Evolutionary conservation across 768 basidiomycete genomes (phyloP).

Genomic region (Leucogyrophana mollusca): DNA sequence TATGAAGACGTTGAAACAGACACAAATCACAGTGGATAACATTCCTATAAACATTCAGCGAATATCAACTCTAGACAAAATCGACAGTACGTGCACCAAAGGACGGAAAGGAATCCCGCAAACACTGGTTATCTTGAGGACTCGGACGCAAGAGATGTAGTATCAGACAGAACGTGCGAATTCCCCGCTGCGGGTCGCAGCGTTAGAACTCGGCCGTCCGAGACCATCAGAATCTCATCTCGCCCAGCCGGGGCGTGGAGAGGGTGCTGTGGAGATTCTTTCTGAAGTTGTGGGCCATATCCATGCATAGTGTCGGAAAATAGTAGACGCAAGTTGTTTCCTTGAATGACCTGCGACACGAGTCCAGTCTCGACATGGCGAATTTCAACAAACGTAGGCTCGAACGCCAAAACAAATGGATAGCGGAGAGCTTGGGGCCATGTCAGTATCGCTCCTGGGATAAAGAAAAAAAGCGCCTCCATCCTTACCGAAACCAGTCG

Average conservation of each 20-base stretch:
- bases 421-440: constrained; percentile 77
- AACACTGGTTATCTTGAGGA: constrained; percentile 16
- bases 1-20: constrained; percentile 15
- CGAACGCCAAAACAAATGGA: constrained; percentile 96
- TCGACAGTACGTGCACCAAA: background rate
- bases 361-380: constrained; percentile 91
- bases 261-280: constrained; percentile 41
- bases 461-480: no score
- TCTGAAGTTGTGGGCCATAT: constrained; percentile 22
- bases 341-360: constrained; percentile 93
- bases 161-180: constrained; percentile 8
- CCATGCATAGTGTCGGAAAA: constrained; percentile 80
- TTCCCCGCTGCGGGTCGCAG: constrained; percentile 48
- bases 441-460: background rate
- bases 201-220: constrained; percentile 81
- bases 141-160: constrained; percentile 11
- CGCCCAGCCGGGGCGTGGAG: constrained; percentile 54
- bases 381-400: constrained; percentile 95
- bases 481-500: constrained; percentile 89
- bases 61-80: background rate
- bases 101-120: constrained; percentile 1
- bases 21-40: constrained; percentile 13
- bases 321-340: constrained; percentile 83
- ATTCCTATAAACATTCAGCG: constrained; percentile 5
- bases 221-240: constrained; percentile 88